Base-by-base conservation (phyloP, 768 basidiomycete species). In the Macrocybe gigantea region DNA sequence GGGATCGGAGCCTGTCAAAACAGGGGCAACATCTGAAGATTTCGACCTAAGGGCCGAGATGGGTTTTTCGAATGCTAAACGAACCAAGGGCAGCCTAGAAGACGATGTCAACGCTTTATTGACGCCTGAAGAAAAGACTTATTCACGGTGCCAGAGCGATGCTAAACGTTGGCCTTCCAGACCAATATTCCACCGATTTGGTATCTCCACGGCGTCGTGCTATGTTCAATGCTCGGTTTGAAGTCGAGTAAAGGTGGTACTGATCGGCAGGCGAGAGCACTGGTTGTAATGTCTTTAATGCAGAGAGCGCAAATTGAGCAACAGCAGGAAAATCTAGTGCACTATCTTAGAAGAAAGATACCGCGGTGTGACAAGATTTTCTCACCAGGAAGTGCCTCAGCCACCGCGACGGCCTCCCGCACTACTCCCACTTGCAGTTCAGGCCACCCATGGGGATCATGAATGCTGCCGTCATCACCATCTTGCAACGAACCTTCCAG, bases 381-480 rank as follows among this genome's bases (percentile, higher is more conserved):
- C 76, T 46, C 51, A 91, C 93, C 93, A 48, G 95, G 93, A 15
- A 99, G 68, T 10, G 91, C 82, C 64, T 97, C 92, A 1, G 92
- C 89, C 2, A 98, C 83, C 0, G 88, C 84, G 14, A 97, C 83
- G 1, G 93, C 91, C 62, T 98, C 96, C 34, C 92, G 79, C 14
- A 97, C 74, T n/a, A 94, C 82, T 15, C 92, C 93, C 12, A 97
- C 80, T 69, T 96, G 95, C 36, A 99, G 70, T 62, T 93, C 91
- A 2, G 93, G 86, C 95, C 95, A 98, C 4, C 96, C 96, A 60
- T 83, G 89, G 5, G 77, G 65, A 52, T 82, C 80, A 22, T 65
- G 69, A 22, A 22, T 22, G 22, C 22, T 22, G 22, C 22, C 22
- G 22, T 22, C 22, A 2, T 22, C 22, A 22, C 4, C 2, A 4